Percentiles rank a stretch among this genome's conserved stretches.
phyloP scores from a whole-genome alignment of 306 rosid species.

The Cucurbita argyrosperma region DNA sequence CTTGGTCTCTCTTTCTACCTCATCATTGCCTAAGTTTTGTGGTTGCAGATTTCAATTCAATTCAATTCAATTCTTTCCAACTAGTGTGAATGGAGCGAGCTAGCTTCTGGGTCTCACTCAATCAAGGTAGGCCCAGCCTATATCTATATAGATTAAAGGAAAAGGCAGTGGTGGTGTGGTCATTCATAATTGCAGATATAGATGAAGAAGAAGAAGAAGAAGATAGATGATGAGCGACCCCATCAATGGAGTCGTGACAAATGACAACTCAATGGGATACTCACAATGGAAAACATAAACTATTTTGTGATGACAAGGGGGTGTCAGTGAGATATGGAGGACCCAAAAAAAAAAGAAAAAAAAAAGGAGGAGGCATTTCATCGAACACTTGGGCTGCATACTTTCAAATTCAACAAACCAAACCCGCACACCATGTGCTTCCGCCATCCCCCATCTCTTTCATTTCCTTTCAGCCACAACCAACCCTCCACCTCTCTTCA shows the following conservation, averaged over 20 bases:
- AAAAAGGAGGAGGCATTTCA: background rate
- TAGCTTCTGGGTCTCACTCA: background rate
- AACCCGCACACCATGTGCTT: conserved; percentile 5
- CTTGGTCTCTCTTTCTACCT: background rate
- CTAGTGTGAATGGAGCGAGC: background rate
- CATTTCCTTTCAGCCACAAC: background rate
- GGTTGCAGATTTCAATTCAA: background rate
- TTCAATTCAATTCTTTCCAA: background rate
- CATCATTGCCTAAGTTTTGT: background rate
- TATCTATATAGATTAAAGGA: background rate
- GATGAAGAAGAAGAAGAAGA: background rate
- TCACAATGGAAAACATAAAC: background rate
- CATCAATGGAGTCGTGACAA: background rate
- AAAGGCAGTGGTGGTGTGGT: background rate
- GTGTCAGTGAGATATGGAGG: conserved; percentile 3
- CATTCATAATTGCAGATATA: background rate
- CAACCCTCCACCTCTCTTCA: background rate
- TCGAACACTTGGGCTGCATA: conserved; percentile 1
- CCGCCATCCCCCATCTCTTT: background rate
- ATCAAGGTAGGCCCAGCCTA: background rate
- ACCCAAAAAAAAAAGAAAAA: background rate
- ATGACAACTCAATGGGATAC: background rate
- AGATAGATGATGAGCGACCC: background rate
- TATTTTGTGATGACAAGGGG: background rate
- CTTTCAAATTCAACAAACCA: background rate